Conservation (phyloP, 2,329 filamentous ascomycete species). For the Pezicula rhizophila region DNA sequence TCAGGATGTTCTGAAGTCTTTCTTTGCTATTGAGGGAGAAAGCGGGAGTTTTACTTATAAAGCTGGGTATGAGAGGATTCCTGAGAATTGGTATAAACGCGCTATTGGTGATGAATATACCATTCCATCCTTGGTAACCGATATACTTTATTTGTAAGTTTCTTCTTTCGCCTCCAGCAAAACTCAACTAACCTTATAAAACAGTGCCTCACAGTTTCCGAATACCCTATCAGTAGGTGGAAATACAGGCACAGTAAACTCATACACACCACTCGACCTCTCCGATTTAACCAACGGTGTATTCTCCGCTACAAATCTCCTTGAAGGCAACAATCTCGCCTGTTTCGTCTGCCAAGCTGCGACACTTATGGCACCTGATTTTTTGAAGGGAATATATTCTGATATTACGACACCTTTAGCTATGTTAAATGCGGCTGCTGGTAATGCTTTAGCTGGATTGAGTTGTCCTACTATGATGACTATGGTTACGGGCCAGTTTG, state of each 20-base stretch:
- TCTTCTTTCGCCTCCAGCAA: too few relatives aligned
- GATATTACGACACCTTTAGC: constrained; percentile 26
- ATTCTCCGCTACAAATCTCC: constrained; percentile 35
- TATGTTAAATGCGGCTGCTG: constrained; percentile 27
- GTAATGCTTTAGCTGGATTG: constrained; percentile 9
- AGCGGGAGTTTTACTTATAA: constrained; percentile 12
- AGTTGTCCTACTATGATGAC: constrained; percentile 10
- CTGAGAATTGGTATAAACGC: constrained; percentile 21
- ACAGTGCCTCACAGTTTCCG: constrained; percentile 33
- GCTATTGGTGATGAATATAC: constrained; percentile 32
- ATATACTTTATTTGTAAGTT: constrained; percentile 26
- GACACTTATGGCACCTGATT: constrained; percentile 35
- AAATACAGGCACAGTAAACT: constrained; percentile 44
- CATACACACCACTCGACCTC: constrained; percentile 41
- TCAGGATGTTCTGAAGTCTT: constrained; percentile 25
- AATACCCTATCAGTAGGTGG: constrained; percentile 42
- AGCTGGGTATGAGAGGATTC: constrained; percentile 14
- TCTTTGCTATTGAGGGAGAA: constrained; percentile 22
- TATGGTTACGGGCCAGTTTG: too few relatives aligned
- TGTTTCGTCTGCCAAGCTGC: constrained; percentile 37
- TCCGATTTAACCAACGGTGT: constrained; percentile 37
- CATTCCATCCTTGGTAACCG: constrained; percentile 31
- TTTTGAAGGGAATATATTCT: constrained; percentile 32
- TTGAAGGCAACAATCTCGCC: constrained; percentile 41
- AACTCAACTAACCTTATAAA: too few relatives aligned